Conservation (phyloP, 2,329 filamentous ascomycete species). For the Colletotrichum tropicicola region DNA sequence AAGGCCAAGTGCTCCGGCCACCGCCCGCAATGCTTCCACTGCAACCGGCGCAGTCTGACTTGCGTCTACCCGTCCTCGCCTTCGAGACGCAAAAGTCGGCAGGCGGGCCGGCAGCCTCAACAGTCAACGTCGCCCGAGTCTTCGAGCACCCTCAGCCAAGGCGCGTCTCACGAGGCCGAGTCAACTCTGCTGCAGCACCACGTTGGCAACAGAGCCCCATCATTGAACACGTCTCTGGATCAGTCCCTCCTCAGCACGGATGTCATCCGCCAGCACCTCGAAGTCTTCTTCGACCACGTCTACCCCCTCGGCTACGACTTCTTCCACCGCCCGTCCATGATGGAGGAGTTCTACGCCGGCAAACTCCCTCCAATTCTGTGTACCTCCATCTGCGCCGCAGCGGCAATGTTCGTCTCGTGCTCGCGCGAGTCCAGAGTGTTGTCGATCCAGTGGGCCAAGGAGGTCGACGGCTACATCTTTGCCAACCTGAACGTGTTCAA, state of each 20-base stretch:
- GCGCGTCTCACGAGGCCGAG: conserved; percentile 1
- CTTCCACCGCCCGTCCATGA: conserved; percentile 20
- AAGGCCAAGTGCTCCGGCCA: conserved; percentile 47
- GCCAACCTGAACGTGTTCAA: conserved; percentile 13
- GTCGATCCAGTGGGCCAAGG: neutral
- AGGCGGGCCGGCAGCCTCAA: neutral
- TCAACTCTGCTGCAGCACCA: neutral
- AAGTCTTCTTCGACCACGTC: conserved; percentile 17
- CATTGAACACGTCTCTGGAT: neutral
- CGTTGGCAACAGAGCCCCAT: neutral
- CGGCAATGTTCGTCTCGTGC: neutral
- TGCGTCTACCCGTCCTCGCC: neutral
- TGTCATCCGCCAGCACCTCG: conserved; percentile 17
- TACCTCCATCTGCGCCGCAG: neutral
- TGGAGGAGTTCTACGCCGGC: conserved; percentile 12
- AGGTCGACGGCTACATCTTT: neutral
- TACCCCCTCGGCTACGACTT: conserved; percentile 16
- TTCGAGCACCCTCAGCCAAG: neutral
- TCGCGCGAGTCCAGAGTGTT: neutral
- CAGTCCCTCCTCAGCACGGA: conserved; percentile 13
- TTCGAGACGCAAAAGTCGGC: neutral
- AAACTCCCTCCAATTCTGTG: neutral
- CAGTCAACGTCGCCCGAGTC: conserved; percentile 9
- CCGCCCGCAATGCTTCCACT: conserved; percentile 19
- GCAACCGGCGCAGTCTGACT: conserved; percentile 4